Evolutionary conservation across 345 rosid genomes (phyloP), one percentile per base, ranked within the genome.

Genomic region (Microthlaspi erraticum): DNA sequence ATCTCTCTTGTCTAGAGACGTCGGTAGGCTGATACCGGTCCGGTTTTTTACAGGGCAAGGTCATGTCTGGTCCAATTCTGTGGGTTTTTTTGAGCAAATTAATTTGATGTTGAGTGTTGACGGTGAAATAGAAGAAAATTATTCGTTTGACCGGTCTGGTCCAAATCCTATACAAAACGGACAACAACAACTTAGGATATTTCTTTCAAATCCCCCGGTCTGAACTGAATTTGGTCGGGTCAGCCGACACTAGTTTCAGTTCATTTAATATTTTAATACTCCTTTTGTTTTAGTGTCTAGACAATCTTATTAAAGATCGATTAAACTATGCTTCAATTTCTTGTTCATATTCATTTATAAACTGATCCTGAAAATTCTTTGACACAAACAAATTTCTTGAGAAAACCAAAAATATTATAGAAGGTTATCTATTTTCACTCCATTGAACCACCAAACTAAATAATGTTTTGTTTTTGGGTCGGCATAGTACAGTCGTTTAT

Each of bases 81-180:
- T 64, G 13, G 46, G 26, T 23, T 29, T 49, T 49, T 34, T 19
- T 13, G 33, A 5, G 68, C 17, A 64, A 46, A 23, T 23, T 2
- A 23, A 32, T 45, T 10, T 33, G 55, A 3, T 60, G 51, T 45
- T 33, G 33, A 51, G 37, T n/a, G 46, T 42, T 54, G 20, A 54
- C 39, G 12, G 20, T 13, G 11, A 32, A 12, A 20, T 20, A 51
- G 10, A 8, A 8, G 18, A 18, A 9, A 9, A 9, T n/a, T 8
- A 45, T 3, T 9, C 7, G 10, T 48, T 48, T 19, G n/a, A 48
- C 12, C n/a, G 53, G n/a, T 54, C 3, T 5, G 59, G 39, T 33
- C 20, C 39, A 13, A 9, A 32, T 54, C 39, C 0, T 54, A 3
- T 32, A 2, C 44, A 18, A 6, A 13, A 26, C 44, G 29, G 14